Evolutionary conservation across 345 rosid genomes (phyloP).

Genomic region (Pugionium cornutum): DNA sequence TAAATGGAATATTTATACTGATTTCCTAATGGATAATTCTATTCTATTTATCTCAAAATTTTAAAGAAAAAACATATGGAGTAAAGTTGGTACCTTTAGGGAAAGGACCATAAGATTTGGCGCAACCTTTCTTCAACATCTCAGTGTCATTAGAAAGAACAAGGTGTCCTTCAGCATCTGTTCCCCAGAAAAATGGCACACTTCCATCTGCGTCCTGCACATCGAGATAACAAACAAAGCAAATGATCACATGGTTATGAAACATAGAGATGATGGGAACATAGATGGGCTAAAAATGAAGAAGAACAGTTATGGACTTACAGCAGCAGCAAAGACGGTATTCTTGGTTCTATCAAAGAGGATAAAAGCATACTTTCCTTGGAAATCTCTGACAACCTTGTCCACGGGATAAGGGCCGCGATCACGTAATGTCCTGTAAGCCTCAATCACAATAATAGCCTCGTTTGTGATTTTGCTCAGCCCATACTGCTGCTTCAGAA

Average conservation of each 20-base stretch:
- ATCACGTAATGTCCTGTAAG: conserved; percentile 61
- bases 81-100: conserved; percentile 67
- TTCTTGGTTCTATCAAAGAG: conserved; percentile 53
- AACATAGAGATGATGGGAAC: too few species aligned
- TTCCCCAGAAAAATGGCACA: conserved; percentile 92
- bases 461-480: conserved; percentile 52
- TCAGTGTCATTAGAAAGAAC: conserved; percentile 58
- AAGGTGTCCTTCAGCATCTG: conserved; percentile 80
- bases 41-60: too few species aligned
- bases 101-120: conserved; percentile 64
- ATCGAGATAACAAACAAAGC: neutral
- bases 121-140: conserved; percentile 54
- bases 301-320: conserved; percentile 5
- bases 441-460: conserved; percentile 65
- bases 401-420: conserved; percentile 84
- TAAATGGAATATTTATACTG: too few species aligned
- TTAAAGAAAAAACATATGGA: too few species aligned
- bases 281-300: too few species aligned
- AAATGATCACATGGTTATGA: too few species aligned
- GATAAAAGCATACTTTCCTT: conserved; percentile 65
- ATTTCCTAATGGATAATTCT: too few species aligned
- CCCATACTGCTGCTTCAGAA: conserved; percentile 63
- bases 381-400: conserved; percentile 73
- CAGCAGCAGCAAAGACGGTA: conserved; percentile 61
- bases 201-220: conserved; percentile 82